Evolutionary conservation across 305 asterid species (phyloP).

Genomic region (Solanum aculeatissimum): DNA sequence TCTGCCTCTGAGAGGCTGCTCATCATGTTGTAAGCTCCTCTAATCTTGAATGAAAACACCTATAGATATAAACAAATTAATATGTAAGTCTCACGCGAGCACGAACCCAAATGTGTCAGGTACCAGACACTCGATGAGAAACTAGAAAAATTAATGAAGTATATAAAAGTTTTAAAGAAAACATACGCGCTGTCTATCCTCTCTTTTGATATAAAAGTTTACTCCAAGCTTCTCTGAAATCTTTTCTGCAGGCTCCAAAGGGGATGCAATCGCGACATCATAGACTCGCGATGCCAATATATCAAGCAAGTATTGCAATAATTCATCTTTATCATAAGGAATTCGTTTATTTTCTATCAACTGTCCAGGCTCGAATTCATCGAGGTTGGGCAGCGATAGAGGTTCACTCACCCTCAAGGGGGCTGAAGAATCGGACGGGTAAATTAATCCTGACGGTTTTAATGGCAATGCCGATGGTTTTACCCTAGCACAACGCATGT

Average conservation of each 20-base stretch:
- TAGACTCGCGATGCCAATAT: slow-evolving; percentile 44
- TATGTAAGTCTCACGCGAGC: no score
- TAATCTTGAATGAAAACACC: slow-evolving; percentile 80
- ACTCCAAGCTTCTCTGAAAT: slow-evolving; percentile 42
- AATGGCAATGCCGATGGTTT: not conserved
- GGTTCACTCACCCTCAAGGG: no score
- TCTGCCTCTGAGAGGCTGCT: slow-evolving; percentile 58
- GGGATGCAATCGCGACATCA: slow-evolving; percentile 46
- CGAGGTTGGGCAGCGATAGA: no score
- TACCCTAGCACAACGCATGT: not conserved
- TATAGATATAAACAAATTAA: not conserved
- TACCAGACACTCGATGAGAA: not conserved
- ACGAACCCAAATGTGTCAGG: no score
- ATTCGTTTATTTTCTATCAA: not conserved
- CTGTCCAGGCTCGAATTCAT: not conserved
- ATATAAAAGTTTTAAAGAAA: not conserved
- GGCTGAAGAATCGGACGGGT: not conserved
- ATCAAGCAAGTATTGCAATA: slow-evolving; percentile 22
- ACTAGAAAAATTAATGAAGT: no score
- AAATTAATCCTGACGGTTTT: not conserved
- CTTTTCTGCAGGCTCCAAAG: slow-evolving; percentile 40
- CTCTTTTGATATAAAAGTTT: slow-evolving; percentile 47
- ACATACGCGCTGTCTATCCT: slow-evolving; percentile 32
- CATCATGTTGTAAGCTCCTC: slow-evolving; percentile 97
- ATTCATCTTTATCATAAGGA: not conserved